Conservation (phyloP, 208 protist genomes). For the Leishmania guyanensis region DNA sequence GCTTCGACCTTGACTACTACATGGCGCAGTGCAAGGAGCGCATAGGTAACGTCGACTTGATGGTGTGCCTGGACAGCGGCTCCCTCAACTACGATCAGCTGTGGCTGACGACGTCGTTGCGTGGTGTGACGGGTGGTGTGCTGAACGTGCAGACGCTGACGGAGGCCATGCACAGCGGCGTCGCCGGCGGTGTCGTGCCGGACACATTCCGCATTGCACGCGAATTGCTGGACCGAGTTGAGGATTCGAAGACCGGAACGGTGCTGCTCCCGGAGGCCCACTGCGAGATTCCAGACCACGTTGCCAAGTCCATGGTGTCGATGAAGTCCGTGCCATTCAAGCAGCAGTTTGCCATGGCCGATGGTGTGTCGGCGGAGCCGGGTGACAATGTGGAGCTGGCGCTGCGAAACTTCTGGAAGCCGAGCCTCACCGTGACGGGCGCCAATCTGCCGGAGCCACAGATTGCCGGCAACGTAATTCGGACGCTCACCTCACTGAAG, state of each 20-base stretch:
- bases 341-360: slow-evolving; percentile 55
- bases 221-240: slow-evolving; percentile 87
- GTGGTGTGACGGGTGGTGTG: slow-evolving; percentile 87
- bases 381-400: slow-evolving; percentile 82
- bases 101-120: slow-evolving; percentile 95
- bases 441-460: slow-evolving; percentile 82
- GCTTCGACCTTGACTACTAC: slow-evolving; percentile 88
- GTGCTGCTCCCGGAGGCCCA: slow-evolving; percentile 87
- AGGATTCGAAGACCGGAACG: slow-evolving; percentile 92
- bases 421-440: slow-evolving; percentile 91
- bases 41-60: slow-evolving; percentile 86
- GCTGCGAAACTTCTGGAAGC: slow-evolving; percentile 93
- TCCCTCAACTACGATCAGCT: slow-evolving; percentile 94
- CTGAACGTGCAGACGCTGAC: slow-evolving; percentile 87
- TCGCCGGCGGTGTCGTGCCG: slow-evolving; percentile 94
- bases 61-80: slow-evolving; percentile 96
- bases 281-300: slow-evolving; percentile 85
- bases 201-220: slow-evolving; percentile 94
- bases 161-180: slow-evolving; percentile 93
- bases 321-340: slow-evolving; percentile 73
- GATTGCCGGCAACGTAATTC: slow-evolving; percentile 94
- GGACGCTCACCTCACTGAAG: slow-evolving; percentile 86
- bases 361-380: slow-evolving; percentile 39
- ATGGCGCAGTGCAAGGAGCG: slow-evolving; percentile 60
- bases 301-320: slow-evolving; percentile 51